Conservation (phyloP, 805 yeast species). For the Wickerhamomyces subpelliculosus region DNA sequence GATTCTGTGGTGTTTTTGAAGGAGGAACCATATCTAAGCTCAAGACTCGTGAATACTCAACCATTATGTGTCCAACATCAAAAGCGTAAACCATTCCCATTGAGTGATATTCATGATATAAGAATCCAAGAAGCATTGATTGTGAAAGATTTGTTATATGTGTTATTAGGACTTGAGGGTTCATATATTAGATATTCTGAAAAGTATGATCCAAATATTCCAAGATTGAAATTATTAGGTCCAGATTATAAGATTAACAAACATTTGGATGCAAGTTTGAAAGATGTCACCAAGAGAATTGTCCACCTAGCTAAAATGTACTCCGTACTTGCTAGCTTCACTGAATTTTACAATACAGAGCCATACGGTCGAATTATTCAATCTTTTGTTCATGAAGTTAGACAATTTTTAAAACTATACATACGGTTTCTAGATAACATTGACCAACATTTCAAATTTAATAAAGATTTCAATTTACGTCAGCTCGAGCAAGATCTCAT, state of each 20-base stretch:
- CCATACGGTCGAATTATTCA: slow-evolving; percentile 69
- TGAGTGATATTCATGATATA: slow-evolving; percentile 38
- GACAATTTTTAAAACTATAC: slow-evolving; percentile 34
- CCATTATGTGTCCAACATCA: slow-evolving; percentile 25
- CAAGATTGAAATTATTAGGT: slow-evolving; percentile 43
- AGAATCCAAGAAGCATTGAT: slow-evolving; percentile 68
- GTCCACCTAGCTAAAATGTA: slow-evolving; percentile 58
- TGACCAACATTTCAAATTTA: slow-evolving; percentile 46
- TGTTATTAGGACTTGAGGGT: slow-evolving; percentile 73
- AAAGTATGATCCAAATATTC: slow-evolving; percentile 41
- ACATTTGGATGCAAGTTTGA: slow-evolving; percentile 65
- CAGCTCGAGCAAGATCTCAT: slow-evolving; percentile 46
- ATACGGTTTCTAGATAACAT: slow-evolving; percentile 30
- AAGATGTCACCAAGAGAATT: slow-evolving; percentile 58
- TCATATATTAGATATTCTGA: slow-evolving; percentile 63
- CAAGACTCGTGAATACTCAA: slow-evolving; percentile 26
- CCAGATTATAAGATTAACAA: slow-evolving; percentile 73
- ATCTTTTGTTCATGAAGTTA: slow-evolving; percentile 56
- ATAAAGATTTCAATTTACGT: slow-evolving; percentile 50
- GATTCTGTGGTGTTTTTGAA: slow-evolving; percentile 20
- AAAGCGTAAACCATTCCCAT: slow-evolving; percentile 35
- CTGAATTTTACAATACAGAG: slow-evolving; percentile 48
- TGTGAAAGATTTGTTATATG: slow-evolving; percentile 60
- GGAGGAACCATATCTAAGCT: slow-evolving; percentile 19
- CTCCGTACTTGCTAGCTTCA: slow-evolving; percentile 49